A percentile compares a stretch with the other conserved stretches of the same genome.
These are phyloP conservation scores for Calycina marina DNA, from an alignment of 2,329 filamentous ascomycete genomes.

Conservation along the genomic window DNA sequence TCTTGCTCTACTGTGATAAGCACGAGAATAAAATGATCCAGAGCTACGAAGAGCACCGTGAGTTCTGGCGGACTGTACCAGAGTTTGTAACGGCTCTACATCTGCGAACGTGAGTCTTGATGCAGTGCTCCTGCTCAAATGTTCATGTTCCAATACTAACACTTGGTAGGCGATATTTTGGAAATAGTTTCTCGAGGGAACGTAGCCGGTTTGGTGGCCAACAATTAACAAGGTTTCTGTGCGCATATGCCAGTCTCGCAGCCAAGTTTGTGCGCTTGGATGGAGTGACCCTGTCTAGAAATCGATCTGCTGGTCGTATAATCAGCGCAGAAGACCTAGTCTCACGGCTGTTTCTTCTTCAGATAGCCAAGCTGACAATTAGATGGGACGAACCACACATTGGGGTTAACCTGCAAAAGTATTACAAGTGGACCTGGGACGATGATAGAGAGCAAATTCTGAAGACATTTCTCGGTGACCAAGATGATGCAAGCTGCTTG, in stretches of 20 bases:
- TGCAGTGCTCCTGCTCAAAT: too few species aligned
- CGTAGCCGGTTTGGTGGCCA: too few species aligned
- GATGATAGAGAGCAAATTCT: slow-evolving; percentile 15
- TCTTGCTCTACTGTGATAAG: slow-evolving; percentile 27
- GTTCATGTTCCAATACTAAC: slow-evolving; percentile 8
- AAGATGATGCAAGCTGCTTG: slow-evolving; percentile 30
- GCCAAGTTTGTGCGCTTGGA: slow-evolving; percentile 39
- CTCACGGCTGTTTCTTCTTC: too few species aligned
- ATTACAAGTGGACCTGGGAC: slow-evolving; percentile 27
- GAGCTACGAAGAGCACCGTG: slow-evolving; percentile 29
- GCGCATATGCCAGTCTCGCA: slow-evolving; percentile 33
- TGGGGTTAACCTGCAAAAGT: slow-evolving; percentile 21
- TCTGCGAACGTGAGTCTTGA: slow-evolving; percentile 28
- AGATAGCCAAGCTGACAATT: slow-evolving; percentile 27
- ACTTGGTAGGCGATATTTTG: slow-evolving; percentile 16
- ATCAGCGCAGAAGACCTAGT: too few species aligned
- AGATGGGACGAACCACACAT: slow-evolving; percentile 23
- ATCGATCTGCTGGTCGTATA: too few species aligned
- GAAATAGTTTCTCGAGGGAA: slow-evolving; percentile 11
- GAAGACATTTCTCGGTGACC: slow-evolving; percentile 20
- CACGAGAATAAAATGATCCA: slow-evolving; percentile 25
- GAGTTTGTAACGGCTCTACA: slow-evolving; percentile 30
- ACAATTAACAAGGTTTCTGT: too few species aligned
- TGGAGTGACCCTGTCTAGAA: slow-evolving; percentile 21
- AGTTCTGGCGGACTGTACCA: slow-evolving; percentile 39